These are phyloP conservation scores for Apophysomyces elegans DNA, from an alignment of 371 early-diverging fungal species.

Conservation along the genomic window DNA sequence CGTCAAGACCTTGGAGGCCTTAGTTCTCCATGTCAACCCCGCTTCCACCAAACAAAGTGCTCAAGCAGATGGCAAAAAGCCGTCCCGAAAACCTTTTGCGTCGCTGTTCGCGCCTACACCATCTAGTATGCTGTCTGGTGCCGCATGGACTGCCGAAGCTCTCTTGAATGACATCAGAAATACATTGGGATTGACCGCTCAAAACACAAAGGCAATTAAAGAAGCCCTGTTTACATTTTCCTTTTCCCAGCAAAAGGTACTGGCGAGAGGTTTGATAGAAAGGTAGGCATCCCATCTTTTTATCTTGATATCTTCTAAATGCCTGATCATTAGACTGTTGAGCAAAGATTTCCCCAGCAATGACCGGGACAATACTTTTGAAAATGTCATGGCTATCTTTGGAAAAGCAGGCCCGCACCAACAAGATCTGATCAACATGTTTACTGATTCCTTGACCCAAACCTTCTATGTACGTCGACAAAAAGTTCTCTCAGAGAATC, in stretches of 20 bases:
- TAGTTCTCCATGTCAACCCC: constrained; percentile 8
- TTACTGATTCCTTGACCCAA: constrained; percentile 36
- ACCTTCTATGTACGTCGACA: constrained; percentile 37
- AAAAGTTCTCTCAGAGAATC: background rate
- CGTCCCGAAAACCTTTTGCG: constrained; percentile 5
- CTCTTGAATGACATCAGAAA: constrained; percentile 35
- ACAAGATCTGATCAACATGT: constrained; percentile 30
- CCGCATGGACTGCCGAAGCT: constrained; percentile 38
- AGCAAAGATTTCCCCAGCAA: constrained; percentile 39
- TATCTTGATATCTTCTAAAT: background rate
- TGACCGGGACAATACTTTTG: constrained; percentile 51
- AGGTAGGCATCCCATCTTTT: constrained; percentile 25
- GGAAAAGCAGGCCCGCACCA: constrained; percentile 37
- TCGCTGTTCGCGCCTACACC: constrained; percentile 12
- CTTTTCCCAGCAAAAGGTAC: constrained; percentile 28
- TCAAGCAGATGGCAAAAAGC: background rate
- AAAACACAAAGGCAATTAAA: constrained; percentile 35
- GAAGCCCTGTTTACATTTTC: constrained; percentile 31
- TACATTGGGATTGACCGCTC: constrained; percentile 28
- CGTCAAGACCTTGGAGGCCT: constrained; percentile 18
- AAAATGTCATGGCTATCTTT: constrained; percentile 47
- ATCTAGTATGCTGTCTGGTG: constrained; percentile 27
- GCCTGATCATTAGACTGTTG: constrained; percentile 27
- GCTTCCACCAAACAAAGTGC: background rate
- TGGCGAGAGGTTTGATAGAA: constrained; percentile 35